These are phyloP conservation scores for Sarocladium strictum DNA, from an alignment of 2,329 filamentous ascomycete species.

Conservation along the genomic window DNA sequence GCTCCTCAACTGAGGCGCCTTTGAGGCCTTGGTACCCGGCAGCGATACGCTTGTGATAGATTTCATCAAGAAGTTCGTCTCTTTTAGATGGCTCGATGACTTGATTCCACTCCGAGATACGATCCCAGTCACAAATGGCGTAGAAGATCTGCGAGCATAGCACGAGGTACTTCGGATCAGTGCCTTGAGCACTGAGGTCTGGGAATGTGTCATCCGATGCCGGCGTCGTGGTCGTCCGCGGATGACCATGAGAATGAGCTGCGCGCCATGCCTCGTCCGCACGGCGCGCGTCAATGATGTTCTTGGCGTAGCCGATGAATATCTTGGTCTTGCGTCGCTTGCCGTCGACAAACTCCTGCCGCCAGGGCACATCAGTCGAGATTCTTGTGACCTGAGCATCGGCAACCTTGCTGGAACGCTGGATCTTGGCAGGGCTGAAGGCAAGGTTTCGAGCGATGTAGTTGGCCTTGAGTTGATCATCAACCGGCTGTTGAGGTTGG, in stretches of 20 bases:
- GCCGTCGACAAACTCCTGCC: neutral
- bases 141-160: constrained; percentile 14
- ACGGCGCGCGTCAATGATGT: neutral
- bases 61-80: constrained; percentile 11
- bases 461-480: neutral
- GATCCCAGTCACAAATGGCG: constrained; percentile 19
- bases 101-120: constrained; percentile 19
- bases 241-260: neutral
- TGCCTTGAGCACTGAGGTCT: neutral
- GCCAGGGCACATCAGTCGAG: neutral
- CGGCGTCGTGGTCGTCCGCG: neutral
- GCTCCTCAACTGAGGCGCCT: neutral
- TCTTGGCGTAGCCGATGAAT: constrained; percentile 1
- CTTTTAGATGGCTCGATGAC: constrained; percentile 10
- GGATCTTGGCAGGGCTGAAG: neutral
- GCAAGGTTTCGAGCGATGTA: neutral
- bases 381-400: neutral
- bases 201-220: constrained; percentile 8
- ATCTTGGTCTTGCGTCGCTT: neutral
- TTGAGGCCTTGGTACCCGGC: neutral
- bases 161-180: neutral
- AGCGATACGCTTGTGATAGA: neutral
- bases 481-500: neutral
- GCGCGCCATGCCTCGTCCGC: neutral
- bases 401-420: neutral